Percentiles rank a stretch among this genome's conserved stretches.
These are phyloP conservation scores for Phragmites australis DNA, from an alignment of 176 grass and related monocot genomes.

Conservation along the genomic window DNA sequence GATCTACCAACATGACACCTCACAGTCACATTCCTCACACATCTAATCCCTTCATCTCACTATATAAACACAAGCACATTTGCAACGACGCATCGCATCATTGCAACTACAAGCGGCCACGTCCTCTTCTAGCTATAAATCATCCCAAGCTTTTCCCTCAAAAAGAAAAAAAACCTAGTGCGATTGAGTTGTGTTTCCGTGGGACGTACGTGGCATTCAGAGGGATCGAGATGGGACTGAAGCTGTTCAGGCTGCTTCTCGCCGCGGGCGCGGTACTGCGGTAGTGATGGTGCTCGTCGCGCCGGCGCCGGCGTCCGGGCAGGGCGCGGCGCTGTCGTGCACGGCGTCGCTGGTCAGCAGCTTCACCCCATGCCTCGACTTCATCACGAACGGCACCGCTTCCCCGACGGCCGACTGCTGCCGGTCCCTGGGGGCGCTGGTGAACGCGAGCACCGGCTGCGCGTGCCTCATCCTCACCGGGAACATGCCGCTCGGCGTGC, in stretches of 20 bases:
- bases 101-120: not conserved
- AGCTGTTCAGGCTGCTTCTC: not conserved
- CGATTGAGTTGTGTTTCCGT: not conserved
- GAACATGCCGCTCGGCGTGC: conserved; percentile 74
- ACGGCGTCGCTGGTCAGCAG: conserved; percentile 55
- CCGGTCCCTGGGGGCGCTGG: conserved; percentile 39
- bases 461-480: conserved; percentile 81
- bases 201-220: not conserved
- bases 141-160: not conserved
- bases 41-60: not conserved
- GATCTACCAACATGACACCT: conserved; percentile 31
- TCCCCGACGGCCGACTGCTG: conserved; percentile 75
- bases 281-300: not conserved
- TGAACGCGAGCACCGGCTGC: conserved; percentile 54
- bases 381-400: conserved; percentile 56
- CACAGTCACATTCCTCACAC: not conserved
- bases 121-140: no score
- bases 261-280: not conserved
- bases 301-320: not conserved
- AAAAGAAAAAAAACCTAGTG: no score
- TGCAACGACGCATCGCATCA: not conserved
- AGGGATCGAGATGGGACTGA: not conserved
- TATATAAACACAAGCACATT: conserved; percentile 30
- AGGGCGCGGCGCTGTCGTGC: conserved; percentile 55
- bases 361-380: conserved; percentile 86